Conservation (phyloP, 441 rosid species). For the Adansonia grandidieri region DNA sequence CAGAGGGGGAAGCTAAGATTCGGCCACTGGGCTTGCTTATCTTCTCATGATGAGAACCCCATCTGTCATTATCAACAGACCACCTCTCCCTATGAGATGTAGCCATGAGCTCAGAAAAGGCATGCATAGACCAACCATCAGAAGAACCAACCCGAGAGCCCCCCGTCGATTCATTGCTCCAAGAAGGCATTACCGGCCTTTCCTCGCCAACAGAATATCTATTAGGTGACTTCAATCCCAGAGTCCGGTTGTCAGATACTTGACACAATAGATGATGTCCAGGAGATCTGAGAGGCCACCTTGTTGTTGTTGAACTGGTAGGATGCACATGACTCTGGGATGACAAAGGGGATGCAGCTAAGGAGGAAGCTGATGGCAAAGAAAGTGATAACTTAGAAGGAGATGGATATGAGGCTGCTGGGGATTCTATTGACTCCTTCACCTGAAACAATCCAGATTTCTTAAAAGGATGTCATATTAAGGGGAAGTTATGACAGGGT, state of each 20-base stretch:
- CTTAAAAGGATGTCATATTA: slow-evolving; percentile 25
- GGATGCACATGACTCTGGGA: slow-evolving; percentile 57
- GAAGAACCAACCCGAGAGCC: slow-evolving; percentile 72
- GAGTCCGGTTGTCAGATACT: slow-evolving; percentile 48
- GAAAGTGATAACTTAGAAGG: slow-evolving; percentile 58
- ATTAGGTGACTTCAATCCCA: slow-evolving; percentile 56
- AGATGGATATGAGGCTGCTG: slow-evolving; percentile 48
- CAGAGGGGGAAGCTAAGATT: slow-evolving; percentile 47
- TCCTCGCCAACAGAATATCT: slow-evolving; percentile 58
- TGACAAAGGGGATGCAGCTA: slow-evolving; percentile 51
- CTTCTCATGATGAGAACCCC: slow-evolving; percentile 54
- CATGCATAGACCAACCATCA: slow-evolving; percentile 83
- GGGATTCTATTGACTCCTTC: slow-evolving; percentile 54
- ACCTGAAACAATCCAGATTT: slow-evolving; percentile 45
- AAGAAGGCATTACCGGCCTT: slow-evolving; percentile 49
- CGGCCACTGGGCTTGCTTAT: slow-evolving; percentile 50
- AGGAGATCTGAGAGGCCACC: slow-evolving; percentile 48
- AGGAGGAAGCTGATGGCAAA: slow-evolving; percentile 69
- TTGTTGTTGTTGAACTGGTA: slow-evolving; percentile 48
- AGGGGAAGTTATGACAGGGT: slow-evolving; percentile 23
- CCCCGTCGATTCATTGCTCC: slow-evolving; percentile 57
- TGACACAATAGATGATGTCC: slow-evolving; percentile 44
- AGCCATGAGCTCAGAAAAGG: slow-evolving; percentile 83
- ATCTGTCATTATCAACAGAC: slow-evolving; percentile 62
- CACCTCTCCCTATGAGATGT: slow-evolving; percentile 63